Conservation (phyloP, 2,329 filamentous ascomycete species). For the Ophiostoma montium region DNA sequence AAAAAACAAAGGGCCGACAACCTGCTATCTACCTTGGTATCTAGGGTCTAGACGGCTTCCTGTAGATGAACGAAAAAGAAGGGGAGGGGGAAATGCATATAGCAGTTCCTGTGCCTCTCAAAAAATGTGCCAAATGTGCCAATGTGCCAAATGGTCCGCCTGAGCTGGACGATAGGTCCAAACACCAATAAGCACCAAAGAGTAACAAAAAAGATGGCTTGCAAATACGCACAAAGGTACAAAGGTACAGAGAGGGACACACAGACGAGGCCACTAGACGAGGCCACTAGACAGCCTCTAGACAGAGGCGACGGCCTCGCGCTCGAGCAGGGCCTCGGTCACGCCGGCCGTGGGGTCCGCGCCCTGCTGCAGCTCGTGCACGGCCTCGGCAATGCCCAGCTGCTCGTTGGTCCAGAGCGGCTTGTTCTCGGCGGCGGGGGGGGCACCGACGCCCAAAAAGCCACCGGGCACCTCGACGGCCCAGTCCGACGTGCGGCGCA, state of each 20-base stretch:
- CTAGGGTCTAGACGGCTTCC: not conserved
- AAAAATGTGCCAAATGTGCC: too few species aligned
- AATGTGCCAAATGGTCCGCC: too few species aligned
- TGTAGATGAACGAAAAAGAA: too few species aligned
- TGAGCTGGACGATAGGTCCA: too few species aligned
- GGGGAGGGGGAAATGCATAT: too few species aligned
- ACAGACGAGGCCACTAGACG: too few species aligned
- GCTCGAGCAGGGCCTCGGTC: conserved; percentile 45
- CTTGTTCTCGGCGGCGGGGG: conserved; percentile 42
- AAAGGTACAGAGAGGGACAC: too few species aligned
- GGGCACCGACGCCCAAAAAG: conserved; percentile 83
- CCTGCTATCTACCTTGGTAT: not conserved
- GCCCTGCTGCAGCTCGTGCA: conserved; percentile 37
- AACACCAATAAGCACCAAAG: too few species aligned
- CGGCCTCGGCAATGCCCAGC: conserved; percentile 58
- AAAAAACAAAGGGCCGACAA: conserved; percentile 30
- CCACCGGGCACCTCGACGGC: conserved; percentile 58
- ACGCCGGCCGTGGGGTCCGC: conserved; percentile 32
- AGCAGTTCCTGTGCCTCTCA: too few species aligned
- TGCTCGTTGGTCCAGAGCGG: conserved; percentile 91
- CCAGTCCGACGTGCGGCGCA: conserved; percentile 92
- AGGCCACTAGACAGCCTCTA: too few species aligned
- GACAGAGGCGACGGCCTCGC: conserved; percentile 24
- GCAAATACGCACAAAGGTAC: too few species aligned
- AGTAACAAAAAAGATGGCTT: too few species aligned